phyloP scores from a whole-genome alignment of 2,329 filamentous ascomycete species.

The Talaromyces amestolkiae region DNA sequence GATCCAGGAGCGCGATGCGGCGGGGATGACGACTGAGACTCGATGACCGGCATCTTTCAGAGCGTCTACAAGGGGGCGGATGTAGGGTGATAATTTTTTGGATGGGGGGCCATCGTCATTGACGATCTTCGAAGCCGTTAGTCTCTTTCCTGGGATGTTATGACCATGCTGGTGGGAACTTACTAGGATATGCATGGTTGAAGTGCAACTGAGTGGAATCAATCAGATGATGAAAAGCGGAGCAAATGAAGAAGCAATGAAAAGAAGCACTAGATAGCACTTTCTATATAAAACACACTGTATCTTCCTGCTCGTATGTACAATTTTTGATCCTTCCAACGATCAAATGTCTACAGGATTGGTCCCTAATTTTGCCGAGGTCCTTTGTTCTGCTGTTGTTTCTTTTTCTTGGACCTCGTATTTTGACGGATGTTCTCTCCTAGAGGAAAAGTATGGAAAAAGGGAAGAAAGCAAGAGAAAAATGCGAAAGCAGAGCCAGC shows the following conservation, averaged over 20 bases:
- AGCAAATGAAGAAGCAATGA: background rate
- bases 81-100: slow-evolving; percentile 68
- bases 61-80: slow-evolving; percentile 66
- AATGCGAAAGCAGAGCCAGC: background rate
- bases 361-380: slow-evolving; percentile 3
- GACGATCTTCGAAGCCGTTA: slow-evolving; percentile 31
- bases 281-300: slow-evolving; percentile 3
- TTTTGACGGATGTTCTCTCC: background rate
- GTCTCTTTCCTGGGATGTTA: background rate
- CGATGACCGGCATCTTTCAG: slow-evolving; percentile 71
- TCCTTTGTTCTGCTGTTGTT: background rate
- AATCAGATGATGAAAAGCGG: background rate
- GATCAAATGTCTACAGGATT: slow-evolving; percentile 5
- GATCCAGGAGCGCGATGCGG: slow-evolving; percentile 90
- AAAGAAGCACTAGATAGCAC: slow-evolving; percentile 6
- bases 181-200: slow-evolving; percentile 19
- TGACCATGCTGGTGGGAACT: background rate
- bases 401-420: background rate
- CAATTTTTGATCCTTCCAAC: background rate
- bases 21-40: slow-evolving; percentile 83
- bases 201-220: background rate
- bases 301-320: slow-evolving; percentile 2
- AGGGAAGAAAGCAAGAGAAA: background rate
- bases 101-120: slow-evolving; percentile 79
- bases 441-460: background rate